Conservation (phyloP, 2,329 filamentous ascomycete species). For the Westerdykella ornata region DNA sequence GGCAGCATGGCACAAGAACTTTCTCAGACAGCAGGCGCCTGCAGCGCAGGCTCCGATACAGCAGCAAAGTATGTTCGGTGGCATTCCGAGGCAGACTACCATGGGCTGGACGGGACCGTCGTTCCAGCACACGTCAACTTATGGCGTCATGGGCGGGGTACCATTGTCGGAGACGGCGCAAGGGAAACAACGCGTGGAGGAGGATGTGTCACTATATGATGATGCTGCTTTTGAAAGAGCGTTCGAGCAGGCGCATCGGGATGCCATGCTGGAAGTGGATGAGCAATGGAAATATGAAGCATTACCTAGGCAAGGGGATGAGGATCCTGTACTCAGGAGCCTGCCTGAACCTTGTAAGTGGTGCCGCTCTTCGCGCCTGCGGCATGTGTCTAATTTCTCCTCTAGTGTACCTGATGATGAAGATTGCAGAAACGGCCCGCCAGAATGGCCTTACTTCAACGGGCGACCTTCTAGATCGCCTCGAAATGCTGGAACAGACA, state of each 20-base stretch:
- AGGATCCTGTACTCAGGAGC: too few species aligned
- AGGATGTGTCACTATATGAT: constrained; percentile 42
- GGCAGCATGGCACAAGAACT: constrained; percentile 56
- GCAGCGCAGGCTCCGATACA: constrained; percentile 25
- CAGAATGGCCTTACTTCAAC: too few species aligned
- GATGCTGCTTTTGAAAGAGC: constrained; percentile 52
- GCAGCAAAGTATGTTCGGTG: constrained; percentile 22
- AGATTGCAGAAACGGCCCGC: too few species aligned
- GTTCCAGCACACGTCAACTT: constrained; percentile 19
- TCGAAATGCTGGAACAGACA: constrained; percentile 8
- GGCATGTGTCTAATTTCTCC: too few species aligned
- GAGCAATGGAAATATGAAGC: background rate
- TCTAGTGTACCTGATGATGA: constrained; percentile 27
- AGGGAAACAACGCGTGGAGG: constrained; percentile 31
- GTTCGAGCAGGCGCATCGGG: constrained; percentile 45
- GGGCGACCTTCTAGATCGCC: constrained; percentile 13
- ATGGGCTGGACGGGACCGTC: constrained; percentile 19
- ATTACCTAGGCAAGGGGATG: background rate
- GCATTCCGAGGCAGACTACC: constrained; percentile 25
- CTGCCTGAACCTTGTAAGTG: too few species aligned
- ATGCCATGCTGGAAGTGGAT: constrained; percentile 25
- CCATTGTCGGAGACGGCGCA: constrained; percentile 21
- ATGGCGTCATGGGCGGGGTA: constrained; percentile 14
- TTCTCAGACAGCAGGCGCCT: constrained; percentile 41
- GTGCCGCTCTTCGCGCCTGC: too few species aligned